These are phyloP conservation scores for Marasmius fiardii DNA, from an alignment of 1,284 basidiomycete species.

Conservation along the genomic window DNA sequence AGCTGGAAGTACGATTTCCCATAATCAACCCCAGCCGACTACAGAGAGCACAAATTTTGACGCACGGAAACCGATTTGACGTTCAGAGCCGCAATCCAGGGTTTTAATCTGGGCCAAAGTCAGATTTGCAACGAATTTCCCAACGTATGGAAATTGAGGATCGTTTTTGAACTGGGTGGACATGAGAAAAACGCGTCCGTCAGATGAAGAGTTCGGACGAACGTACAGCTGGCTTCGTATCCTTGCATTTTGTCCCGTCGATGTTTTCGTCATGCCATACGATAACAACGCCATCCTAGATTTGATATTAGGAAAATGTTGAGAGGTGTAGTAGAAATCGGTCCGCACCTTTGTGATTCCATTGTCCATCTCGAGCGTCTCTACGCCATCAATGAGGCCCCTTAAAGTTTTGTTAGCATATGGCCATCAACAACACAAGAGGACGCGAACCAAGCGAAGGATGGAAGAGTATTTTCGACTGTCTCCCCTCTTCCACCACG, in stretches of 20 bases:
- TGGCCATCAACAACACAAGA: slow-evolving; percentile 7
- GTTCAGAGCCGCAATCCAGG: slow-evolving; percentile 71
- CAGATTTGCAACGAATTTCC: slow-evolving; percentile 72
- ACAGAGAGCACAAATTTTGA: slow-evolving; percentile 10
- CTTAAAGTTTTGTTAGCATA: slow-evolving; percentile 26
- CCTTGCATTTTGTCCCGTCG: slow-evolving; percentile 56
- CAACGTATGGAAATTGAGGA: slow-evolving; percentile 67
- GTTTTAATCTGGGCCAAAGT: slow-evolving; percentile 76
- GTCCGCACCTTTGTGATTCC: slow-evolving; percentile 61
- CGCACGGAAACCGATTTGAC: slow-evolving; percentile 60
- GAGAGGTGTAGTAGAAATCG: neutral
- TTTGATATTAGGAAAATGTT: slow-evolving; percentile 3
- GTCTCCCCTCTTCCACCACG: slow-evolving; percentile 73
- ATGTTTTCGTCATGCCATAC: slow-evolving; percentile 81
- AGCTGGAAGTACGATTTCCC: slow-evolving; percentile 33
- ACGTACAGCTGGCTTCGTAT: slow-evolving; percentile 58
- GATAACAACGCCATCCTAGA: slow-evolving; percentile 68
- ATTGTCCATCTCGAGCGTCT: slow-evolving; percentile 76
- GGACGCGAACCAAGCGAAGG: slow-evolving; percentile 64
- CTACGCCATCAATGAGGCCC: slow-evolving; percentile 71
- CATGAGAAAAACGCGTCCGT: neutral
- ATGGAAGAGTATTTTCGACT: slow-evolving; percentile 65
- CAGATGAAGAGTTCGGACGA: neutral
- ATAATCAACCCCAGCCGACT: neutral
- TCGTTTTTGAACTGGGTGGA: slow-evolving; percentile 44